Conservation (phyloP, 2,329 filamentous ascomycete species). For the Lasiodiplodia sp. region DNA sequence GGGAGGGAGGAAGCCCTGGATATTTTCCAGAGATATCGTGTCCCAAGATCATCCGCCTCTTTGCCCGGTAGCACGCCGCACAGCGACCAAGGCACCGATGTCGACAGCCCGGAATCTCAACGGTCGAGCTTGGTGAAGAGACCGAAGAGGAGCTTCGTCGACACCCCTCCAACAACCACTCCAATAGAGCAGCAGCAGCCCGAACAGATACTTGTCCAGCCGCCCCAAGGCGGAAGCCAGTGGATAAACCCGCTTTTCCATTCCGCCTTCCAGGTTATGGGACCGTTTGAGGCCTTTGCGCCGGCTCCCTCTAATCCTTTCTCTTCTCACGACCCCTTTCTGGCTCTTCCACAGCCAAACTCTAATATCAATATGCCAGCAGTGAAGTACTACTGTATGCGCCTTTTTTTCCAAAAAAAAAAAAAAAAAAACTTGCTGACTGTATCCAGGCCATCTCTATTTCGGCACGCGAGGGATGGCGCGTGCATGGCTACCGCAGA, state of each 20-base stretch:
- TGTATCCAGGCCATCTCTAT: conserved; percentile 35
- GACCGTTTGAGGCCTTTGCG: conserved; percentile 3
- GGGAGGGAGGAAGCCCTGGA: conserved; percentile 17
- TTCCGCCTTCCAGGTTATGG: conserved; percentile 9
- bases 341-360: conserved; percentile 43
- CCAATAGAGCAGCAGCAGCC: background rate
- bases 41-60: conserved; percentile 5
- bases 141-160: conserved; percentile 3
- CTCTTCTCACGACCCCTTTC: conserved; percentile 42
- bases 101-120: conserved; percentile 22
- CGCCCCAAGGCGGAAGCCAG: background rate
- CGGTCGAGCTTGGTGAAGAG: conserved; percentile 11
- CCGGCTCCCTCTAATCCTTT: conserved; percentile 21
- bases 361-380: conserved; percentile 43
- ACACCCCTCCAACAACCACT: background rate
- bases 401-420: background rate
- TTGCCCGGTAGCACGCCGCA: conserved; percentile 13
- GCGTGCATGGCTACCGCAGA: conserved; percentile 44
- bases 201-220: conserved; percentile 14
- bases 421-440: conserved; percentile 21
- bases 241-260: conserved; percentile 20
- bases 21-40: conserved; percentile 21
- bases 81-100: conserved; percentile 20
- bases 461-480: conserved; percentile 47
- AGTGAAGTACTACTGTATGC: conserved; percentile 45